These are phyloP conservation scores for Backusella westeae DNA, from an alignment of 192 early-diverging fungal species.

Conservation along the genomic window DNA sequence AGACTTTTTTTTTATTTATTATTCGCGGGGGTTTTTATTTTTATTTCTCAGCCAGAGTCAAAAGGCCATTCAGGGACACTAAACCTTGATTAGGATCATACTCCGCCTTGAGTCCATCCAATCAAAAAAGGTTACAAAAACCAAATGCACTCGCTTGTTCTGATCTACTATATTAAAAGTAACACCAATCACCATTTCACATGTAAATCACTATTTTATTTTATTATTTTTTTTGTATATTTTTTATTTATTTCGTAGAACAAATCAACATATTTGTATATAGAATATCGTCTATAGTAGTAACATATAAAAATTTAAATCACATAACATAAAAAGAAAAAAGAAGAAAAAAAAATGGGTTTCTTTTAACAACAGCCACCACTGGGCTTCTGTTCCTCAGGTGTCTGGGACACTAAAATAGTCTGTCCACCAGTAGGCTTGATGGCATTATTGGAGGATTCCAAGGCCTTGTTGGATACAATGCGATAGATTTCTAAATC, in stretches of 20 bases:
- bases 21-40: background rate
- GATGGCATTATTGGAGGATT: conserved; percentile 69
- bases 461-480: conserved; percentile 95
- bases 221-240: too few relatives aligned
- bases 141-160: background rate
- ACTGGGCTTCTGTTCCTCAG: conserved; percentile 60
- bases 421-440: conserved; percentile 71
- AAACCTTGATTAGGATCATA: background rate
- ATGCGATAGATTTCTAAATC: conserved; percentile 90
- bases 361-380: conserved; percentile 68
- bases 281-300: background rate
- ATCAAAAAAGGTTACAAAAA: background rate
- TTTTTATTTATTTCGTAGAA: too few relatives aligned
- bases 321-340: background rate
- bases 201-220: background rate
- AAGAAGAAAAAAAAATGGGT: background rate
- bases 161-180: background rate
- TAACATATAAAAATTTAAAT: background rate
- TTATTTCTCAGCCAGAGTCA: background rate
- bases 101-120: background rate
- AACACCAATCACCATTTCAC: background rate
- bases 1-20: background rate
- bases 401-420: conserved; percentile 63
- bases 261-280: background rate
- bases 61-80: conserved; percentile 6